Conservation (phyloP, 257 asterid genomes). For the Solanum boliviense region DNA sequence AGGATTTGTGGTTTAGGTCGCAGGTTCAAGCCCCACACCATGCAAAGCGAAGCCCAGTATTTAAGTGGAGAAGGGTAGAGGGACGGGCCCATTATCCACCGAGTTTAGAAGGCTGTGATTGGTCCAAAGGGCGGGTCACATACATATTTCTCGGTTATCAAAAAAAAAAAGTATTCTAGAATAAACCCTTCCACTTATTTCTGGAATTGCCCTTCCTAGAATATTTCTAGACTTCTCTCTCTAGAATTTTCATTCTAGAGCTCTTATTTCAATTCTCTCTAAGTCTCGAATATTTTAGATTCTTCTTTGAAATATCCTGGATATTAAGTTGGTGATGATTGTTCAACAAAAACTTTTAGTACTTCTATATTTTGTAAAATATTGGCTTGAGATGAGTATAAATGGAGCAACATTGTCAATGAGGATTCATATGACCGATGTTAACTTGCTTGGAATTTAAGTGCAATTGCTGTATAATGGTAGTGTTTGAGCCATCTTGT, state of each 20-base stretch:
- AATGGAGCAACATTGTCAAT: neutral
- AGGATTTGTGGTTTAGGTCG: no score
- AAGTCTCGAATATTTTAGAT: neutral
- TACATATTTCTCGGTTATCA: no score
- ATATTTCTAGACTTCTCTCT: neutral
- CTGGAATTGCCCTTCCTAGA: neutral
- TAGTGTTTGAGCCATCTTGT: neutral
- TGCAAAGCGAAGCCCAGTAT: no score
- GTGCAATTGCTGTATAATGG: neutral
- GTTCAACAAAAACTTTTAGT: neutral
- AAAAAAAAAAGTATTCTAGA: no score
- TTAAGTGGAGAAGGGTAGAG: no score
- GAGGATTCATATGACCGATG: neutral
- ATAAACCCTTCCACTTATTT: neutral
- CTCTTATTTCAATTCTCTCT: neutral
- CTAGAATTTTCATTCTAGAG: neutral
- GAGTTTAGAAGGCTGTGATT: no score
- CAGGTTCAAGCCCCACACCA: no score
- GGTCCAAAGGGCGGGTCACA: no score
- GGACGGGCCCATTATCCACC: no score
- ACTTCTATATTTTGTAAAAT: neutral
- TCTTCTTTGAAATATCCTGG: neutral
- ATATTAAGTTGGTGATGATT: neutral
- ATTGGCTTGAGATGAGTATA: neutral
- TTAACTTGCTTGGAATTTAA: neutral